phyloP scores from a whole-genome alignment of 345 rosid genomes.

The Salix suchowensis region DNA sequence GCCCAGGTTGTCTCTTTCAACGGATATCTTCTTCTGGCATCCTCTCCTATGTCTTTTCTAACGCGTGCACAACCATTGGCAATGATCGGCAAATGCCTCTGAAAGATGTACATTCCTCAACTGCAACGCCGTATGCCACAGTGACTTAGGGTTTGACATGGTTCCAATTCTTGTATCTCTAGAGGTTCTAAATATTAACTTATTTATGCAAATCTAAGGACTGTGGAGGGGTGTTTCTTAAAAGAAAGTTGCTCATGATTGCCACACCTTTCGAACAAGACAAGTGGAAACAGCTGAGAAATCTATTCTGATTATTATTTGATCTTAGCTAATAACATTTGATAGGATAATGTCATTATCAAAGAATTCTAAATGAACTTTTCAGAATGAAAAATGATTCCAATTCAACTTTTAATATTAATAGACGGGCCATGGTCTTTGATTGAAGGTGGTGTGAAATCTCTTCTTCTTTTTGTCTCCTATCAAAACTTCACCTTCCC shows the following conservation, averaged over 20 bases:
- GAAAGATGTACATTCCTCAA: neutral
- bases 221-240: neutral
- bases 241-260: slow-evolving; percentile 2
- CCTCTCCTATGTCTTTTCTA: slow-evolving; percentile 22
- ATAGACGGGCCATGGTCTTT: slow-evolving; percentile 26
- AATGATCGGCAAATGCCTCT: slow-evolving; percentile 7
- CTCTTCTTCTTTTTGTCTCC: slow-evolving; percentile 39
- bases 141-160: neutral
- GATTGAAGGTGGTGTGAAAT: slow-evolving; percentile 19
- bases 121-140: neutral
- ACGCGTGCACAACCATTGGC: slow-evolving; percentile 16
- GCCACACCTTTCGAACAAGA: slow-evolving; percentile 17
- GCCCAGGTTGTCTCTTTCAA: slow-evolving; percentile 45
- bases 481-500: slow-evolving; percentile 10
- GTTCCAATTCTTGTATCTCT: slow-evolving; percentile 4
- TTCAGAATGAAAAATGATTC: no score
- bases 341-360: slow-evolving; percentile 20
- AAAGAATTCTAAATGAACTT: slow-evolving; percentile 23
- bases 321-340: slow-evolving; percentile 4
- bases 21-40: slow-evolving; percentile 46
- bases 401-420: slow-evolving; percentile 6
- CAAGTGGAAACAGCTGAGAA: slow-evolving; percentile 27
- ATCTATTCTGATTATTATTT: slow-evolving; percentile 1
- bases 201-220: neutral
- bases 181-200: neutral